Percentiles rank a stretch among this genome's conserved stretches.
Conservation (phyloP, 495 filamentous ascomycete genomes). For the Penicillium fimorum region DNA sequence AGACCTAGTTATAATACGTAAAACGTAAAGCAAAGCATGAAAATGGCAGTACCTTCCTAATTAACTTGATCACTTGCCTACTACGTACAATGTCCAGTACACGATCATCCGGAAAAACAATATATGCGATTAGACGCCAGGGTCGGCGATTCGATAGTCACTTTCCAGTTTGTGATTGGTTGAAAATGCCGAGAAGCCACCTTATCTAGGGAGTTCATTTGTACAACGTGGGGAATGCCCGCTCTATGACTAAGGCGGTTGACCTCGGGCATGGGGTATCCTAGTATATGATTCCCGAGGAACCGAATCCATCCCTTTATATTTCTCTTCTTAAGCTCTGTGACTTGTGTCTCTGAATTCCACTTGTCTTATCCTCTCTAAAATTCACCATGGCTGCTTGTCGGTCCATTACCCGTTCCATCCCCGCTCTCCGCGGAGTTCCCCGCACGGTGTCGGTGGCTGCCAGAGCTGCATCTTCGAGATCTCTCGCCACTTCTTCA, state of each 20-base stretch:
- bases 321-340: slow-evolving; percentile 5
- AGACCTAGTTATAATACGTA: background rate
- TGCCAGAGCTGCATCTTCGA: slow-evolving; percentile 29
- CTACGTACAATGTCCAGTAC: background rate
- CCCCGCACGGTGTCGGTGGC: slow-evolving; percentile 40
- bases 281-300: slow-evolving; percentile 12
- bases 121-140: slow-evolving; percentile 7
- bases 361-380: background rate
- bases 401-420: slow-evolving; percentile 41
- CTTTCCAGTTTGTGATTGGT: slow-evolving; percentile 14
- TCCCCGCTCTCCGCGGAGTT: slow-evolving; percentile 47
- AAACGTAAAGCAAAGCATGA: background rate
- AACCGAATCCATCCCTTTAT: background rate
- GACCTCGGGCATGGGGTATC: slow-evolving; percentile 30
- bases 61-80: background rate
- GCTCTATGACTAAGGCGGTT: slow-evolving; percentile 20
- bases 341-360: background rate
- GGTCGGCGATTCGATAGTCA: slow-evolving; percentile 15
- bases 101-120: background rate
- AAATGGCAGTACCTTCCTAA: slow-evolving; percentile 2
- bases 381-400: slow-evolving; percentile 44
- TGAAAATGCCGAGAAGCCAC: slow-evolving; percentile 14
- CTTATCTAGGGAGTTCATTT: slow-evolving; percentile 22
- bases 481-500: slow-evolving; percentile 32
- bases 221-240: slow-evolving; percentile 13